phyloP scores from a whole-genome alignment of 106 monocot species.

The Posidonia australis region DNA sequence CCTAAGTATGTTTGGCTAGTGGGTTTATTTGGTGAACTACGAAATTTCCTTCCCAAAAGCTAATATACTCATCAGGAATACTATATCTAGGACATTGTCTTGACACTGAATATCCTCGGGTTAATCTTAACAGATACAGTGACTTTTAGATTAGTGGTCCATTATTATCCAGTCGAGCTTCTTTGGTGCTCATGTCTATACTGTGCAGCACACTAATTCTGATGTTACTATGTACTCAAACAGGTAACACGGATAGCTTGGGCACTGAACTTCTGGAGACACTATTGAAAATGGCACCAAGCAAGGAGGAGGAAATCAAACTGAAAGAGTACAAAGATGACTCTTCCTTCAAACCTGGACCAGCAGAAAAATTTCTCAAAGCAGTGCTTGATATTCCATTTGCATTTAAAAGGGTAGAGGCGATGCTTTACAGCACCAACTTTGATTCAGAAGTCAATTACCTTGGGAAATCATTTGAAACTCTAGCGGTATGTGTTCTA shows the following conservation, averaged over 20 bases:
- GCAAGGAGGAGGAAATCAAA: constrained; percentile 30
- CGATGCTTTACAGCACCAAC: constrained; percentile 33
- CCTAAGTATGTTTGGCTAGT: no score
- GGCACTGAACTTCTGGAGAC: constrained; percentile 33
- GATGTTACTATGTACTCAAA: neutral
- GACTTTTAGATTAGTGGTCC: no score
- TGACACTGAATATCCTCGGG: no score
- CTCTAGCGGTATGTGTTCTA: constrained; percentile 22
- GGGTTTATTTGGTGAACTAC: no score
- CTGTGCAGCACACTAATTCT: neutral
- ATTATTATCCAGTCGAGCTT: no score
- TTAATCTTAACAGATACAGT: no score
- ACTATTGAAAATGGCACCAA: constrained; percentile 37
- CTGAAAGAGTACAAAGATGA: constrained; percentile 33
- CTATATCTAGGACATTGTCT: no score
- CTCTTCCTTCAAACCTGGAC: constrained; percentile 22
- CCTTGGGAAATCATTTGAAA: constrained; percentile 27
- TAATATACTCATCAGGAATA: no score
- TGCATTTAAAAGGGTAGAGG: constrained; percentile 44
- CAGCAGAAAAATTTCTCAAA: constrained; percentile 35
- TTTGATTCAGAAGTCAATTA: constrained; percentile 30
- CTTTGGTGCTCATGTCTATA: neutral
- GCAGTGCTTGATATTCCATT: constrained; percentile 40
- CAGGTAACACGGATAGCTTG: constrained; percentile 33
- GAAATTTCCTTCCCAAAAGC: no score